A percentile compares a stretch with the other conserved stretches of the same genome.
Conservation (phyloP, 208 protist species). For the Leishmania braziliensis region DNA sequence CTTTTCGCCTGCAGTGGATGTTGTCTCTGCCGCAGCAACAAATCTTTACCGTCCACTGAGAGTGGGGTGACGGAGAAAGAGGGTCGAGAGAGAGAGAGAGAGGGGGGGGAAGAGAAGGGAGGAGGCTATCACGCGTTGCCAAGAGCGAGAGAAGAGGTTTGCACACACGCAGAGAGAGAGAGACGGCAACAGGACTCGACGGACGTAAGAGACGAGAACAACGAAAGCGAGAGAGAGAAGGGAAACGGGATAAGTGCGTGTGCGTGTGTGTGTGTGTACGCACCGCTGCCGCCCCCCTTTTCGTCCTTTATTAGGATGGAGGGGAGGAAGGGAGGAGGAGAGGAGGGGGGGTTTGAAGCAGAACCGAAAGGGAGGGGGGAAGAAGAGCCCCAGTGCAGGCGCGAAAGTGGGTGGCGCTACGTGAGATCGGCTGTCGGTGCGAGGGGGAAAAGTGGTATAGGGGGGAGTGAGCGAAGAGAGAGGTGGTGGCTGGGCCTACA, state of each 20-base stretch:
- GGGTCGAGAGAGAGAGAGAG: not conserved
- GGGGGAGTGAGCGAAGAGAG: not conserved
- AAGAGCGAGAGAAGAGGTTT: not conserved
- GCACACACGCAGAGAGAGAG: not conserved
- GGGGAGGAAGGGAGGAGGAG: not conserved
- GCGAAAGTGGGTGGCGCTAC: no score
- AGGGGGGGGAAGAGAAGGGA: not conserved
- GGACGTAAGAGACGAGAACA: not conserved
- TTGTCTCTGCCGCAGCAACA: slow-evolving; percentile 7
- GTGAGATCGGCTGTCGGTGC: not conserved
- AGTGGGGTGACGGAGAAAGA: slow-evolving; percentile 1
- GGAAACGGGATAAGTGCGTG: not conserved
- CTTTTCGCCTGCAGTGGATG: not conserved
- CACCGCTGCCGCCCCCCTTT: not conserved
- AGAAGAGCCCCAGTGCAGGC: no score
- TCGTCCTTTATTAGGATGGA: not conserved
- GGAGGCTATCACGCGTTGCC: no score
- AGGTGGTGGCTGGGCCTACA: no score
- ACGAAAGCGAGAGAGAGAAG: slow-evolving; percentile 5
- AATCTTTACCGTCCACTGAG: not conserved
- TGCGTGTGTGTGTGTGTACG: not conserved
- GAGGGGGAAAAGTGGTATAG: not conserved
- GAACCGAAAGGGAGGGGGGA: not conserved
- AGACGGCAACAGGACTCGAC: not conserved
- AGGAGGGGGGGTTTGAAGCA: not conserved